These are phyloP conservation scores for Microcera coccophila DNA, from an alignment of 2,329 filamentous ascomycete genomes.

Conservation along the genomic window DNA sequence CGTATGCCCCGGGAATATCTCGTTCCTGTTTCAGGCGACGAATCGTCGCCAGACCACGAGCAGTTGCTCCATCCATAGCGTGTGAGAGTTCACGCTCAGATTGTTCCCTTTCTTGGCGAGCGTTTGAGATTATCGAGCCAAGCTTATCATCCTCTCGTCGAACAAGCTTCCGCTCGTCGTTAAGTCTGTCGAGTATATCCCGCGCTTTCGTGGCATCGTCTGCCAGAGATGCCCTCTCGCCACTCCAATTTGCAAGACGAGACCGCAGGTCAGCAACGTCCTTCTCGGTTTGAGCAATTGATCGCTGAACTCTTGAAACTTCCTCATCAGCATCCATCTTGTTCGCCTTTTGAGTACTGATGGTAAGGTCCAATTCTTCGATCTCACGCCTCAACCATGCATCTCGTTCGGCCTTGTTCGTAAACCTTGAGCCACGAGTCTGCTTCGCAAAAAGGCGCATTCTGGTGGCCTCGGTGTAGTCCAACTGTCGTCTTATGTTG, in stretches of 20 bases:
- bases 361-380: constrained; percentile 68
- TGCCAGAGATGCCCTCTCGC: constrained; percentile 66
- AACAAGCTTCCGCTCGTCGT: constrained; percentile 82
- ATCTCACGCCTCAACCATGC: constrained; percentile 77
- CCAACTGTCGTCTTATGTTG: constrained; percentile 65
- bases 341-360: constrained; percentile 79
- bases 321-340: constrained; percentile 82
- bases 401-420: constrained; percentile 83
- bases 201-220: constrained; percentile 73
- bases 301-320: constrained; percentile 64
- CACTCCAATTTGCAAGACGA: constrained; percentile 74
- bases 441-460: constrained; percentile 89
- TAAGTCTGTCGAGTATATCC: constrained; percentile 71
- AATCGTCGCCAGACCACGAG: constrained; percentile 81
- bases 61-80: constrained; percentile 86
- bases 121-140: constrained; percentile 70
- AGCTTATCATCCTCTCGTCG: constrained; percentile 88
- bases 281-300: constrained; percentile 68
- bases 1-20: constrained; percentile 81
- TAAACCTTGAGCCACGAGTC: constrained; percentile 80
- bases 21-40: constrained; percentile 75
- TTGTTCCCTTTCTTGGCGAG: constrained; percentile 69
- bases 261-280: constrained; percentile 68
- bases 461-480: constrained; percentile 69
- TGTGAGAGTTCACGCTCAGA: constrained; percentile 75